Percentiles rank a stretch among this genome's conserved stretches.
phyloP scores from a whole-genome alignment of 116 monocot genomes.

The Phalaenopsis hybrid region DNA sequence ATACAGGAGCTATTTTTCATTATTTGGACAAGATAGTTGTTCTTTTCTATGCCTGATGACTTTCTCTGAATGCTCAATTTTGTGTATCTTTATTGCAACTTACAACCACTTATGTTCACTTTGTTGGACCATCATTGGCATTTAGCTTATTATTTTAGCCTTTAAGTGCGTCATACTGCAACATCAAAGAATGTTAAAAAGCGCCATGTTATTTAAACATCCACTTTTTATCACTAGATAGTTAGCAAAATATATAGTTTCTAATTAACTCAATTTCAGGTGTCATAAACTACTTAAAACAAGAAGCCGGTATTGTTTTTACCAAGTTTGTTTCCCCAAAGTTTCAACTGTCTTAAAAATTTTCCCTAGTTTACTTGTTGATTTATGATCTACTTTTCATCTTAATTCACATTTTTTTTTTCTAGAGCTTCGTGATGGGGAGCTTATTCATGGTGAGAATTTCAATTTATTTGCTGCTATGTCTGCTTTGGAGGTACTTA shows the following conservation, averaged over 20 bases:
- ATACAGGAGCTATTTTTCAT: not conserved
- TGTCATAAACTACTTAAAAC: not conserved
- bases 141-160: not conserved
- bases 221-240: not conserved
- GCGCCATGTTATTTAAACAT: not conserved
- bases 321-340: not conserved
- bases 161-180: not conserved
- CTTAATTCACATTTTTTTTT: slow-evolving; percentile 9
- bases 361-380: not conserved
- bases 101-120: not conserved
- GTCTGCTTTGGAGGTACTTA: slow-evolving; percentile 96
- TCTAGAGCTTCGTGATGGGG: slow-evolving; percentile 94
- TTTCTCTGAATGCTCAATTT: not conserved
- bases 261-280: not conserved
- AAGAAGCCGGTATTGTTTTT: not conserved
- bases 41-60: not conserved
- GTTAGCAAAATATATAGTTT: not conserved
- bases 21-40: not conserved
- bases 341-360: too few species aligned
- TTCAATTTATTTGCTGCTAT: slow-evolving; percentile 99
- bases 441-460: slow-evolving; percentile 95
- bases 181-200: not conserved
- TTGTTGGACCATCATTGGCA: not conserved
- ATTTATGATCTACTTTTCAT: not conserved
- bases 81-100: not conserved